Evolutionary conservation across 2,329 filamentous ascomycete species (phyloP).

Genomic region (Magnaporthiopsis rhizophila): DNA sequence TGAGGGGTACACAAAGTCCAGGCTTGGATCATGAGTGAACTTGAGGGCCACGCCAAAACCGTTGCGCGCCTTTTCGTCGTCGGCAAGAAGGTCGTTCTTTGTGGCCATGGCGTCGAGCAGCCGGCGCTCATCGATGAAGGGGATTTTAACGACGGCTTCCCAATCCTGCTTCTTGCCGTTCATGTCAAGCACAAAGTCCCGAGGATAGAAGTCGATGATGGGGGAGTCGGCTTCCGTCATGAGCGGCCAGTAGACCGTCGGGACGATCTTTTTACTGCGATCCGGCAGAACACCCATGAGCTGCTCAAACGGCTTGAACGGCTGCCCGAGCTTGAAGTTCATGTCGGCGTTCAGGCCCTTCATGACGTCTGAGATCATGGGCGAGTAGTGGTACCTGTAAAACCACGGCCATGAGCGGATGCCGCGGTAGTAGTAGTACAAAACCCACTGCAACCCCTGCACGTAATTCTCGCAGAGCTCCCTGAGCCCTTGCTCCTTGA

Average conservation of each 20-base stretch:
- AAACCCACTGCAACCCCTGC: constrained; percentile 93
- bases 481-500: constrained; percentile 66
- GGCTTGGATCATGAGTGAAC: constrained; percentile 74
- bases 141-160: constrained; percentile 98
- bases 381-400: constrained; percentile 93
- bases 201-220: constrained; percentile 95
- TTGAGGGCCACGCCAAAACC: constrained; percentile 88
- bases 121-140: constrained; percentile 90
- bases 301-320: constrained; percentile 91
- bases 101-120: constrained; percentile 79
- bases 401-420: constrained; percentile 99
- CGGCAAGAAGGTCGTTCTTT: constrained; percentile 68
- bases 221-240: constrained; percentile 89
- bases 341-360: constrained; percentile 81
- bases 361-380: constrained; percentile 86
- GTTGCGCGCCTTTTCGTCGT: constrained; percentile 75
- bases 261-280: constrained; percentile 94
- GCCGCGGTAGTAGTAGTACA: constrained; percentile 96
- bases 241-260: constrained; percentile 74
- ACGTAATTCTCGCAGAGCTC: constrained; percentile 93
- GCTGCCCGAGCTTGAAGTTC: constrained; percentile 88
- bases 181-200: constrained; percentile 97
- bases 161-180: constrained; percentile 99
- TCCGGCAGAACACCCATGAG: constrained; percentile 97
- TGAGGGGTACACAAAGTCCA: constrained; percentile 78